Conservation (phyloP, 163 green algal genomes). For the Trebouxiophyceae sp. region DNA sequence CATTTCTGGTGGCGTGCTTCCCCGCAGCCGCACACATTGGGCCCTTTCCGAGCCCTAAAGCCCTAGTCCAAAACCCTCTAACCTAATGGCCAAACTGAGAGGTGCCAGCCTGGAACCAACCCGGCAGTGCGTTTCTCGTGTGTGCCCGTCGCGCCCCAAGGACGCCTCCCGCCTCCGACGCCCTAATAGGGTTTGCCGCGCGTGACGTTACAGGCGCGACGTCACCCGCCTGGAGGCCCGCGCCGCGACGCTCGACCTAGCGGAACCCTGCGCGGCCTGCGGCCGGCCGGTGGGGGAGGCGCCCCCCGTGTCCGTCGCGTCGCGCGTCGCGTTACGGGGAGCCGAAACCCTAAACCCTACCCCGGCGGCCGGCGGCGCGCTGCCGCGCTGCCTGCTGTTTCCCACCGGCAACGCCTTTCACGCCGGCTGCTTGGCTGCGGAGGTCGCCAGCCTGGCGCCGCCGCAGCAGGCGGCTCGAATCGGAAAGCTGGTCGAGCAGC, state of each 20-base stretch:
- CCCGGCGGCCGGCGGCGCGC: conserved; percentile 17
- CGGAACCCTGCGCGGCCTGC: conserved; percentile 48
- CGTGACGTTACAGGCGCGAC: conserved; percentile 22
- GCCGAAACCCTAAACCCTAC: too few relatives aligned
- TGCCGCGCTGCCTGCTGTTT: conserved; percentile 53
- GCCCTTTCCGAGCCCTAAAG: too few relatives aligned
- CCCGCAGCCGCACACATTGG: too few relatives aligned
- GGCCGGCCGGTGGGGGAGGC: conserved; percentile 24
- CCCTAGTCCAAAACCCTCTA: too few relatives aligned
- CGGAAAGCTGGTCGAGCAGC: conserved; percentile 12
- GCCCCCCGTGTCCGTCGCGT: conserved; percentile 30
- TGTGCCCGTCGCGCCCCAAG: too few relatives aligned
- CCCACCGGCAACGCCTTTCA: conserved; percentile 70
- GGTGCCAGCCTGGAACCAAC: too few relatives aligned
- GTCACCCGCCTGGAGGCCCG: conserved; percentile 29
- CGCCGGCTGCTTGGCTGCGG: conserved; percentile 42
- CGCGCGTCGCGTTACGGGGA: too few relatives aligned
- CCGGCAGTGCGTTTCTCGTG: too few relatives aligned
- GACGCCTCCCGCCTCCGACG: too few relatives aligned
- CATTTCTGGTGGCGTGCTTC: too few relatives aligned
- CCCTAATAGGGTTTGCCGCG: too few relatives aligned
- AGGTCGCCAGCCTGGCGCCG: conserved; percentile 34
- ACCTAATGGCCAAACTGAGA: too few relatives aligned
- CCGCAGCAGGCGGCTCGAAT: conserved; percentile 27
- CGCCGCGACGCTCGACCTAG: conserved; percentile 30